phyloP scores from a whole-genome alignment of 495 filamentous ascomycete genomes.

The Physcia stellaris region DNA sequence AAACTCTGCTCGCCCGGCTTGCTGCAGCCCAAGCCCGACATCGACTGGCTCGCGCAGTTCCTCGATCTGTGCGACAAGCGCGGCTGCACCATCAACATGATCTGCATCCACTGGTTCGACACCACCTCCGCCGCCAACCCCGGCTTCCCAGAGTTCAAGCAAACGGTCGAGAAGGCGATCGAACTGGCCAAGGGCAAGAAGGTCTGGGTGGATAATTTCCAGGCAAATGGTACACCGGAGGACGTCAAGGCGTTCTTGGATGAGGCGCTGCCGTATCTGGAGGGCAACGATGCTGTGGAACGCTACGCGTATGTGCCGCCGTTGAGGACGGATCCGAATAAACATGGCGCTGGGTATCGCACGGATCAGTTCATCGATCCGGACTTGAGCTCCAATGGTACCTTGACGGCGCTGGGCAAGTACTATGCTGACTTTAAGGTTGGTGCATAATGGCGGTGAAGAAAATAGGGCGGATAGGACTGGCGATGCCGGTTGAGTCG shows the following conservation, averaged over 20 bases:
- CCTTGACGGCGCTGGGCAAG: no score
- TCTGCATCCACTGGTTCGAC: constrained; percentile 12
- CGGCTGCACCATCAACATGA: constrained; percentile 12
- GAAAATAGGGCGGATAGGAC: no score
- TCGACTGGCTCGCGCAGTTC: constrained; percentile 9
- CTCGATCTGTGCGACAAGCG: constrained; percentile 4
- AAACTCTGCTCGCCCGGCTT: constrained; percentile 9
- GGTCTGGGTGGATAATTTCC: constrained; percentile 14
- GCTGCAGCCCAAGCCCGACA: constrained; percentile 4
- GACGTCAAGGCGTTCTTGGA: constrained; percentile 36
- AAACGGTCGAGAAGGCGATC: constrained; percentile 5
- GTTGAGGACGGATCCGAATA: no score
- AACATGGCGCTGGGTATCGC: no score
- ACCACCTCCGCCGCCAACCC: not conserved
- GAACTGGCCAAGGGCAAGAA: constrained; percentile 4
- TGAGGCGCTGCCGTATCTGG: constrained; percentile 10
- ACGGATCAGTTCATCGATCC: no score
- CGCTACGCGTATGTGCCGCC: constrained; percentile 9
- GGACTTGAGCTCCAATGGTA: no score
- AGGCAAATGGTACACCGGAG: constrained; percentile 6
- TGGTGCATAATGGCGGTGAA: no score
- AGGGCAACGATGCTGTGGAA: constrained; percentile 5
- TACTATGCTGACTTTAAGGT: no score
- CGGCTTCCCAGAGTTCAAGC: constrained; percentile 8
- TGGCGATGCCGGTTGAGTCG: no score